These are phyloP conservation scores for Pisolithus marmoratus DNA, from an alignment of 768 basidiomycete genomes.

Conservation along the genomic window DNA sequence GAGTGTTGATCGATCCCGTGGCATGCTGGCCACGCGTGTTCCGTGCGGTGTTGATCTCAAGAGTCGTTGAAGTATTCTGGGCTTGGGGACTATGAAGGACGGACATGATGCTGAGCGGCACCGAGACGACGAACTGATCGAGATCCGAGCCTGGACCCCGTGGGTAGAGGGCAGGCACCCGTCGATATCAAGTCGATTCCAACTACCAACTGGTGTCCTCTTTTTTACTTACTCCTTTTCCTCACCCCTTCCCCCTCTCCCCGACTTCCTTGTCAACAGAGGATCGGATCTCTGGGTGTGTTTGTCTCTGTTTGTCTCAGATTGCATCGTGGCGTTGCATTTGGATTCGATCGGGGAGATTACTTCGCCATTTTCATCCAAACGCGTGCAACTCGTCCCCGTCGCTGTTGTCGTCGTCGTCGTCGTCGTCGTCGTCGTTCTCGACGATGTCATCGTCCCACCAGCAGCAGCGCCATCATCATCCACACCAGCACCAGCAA, in stretches of 20 bases:
- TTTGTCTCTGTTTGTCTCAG: not conserved
- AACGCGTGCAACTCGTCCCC: not conserved
- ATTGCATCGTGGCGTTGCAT: not conserved
- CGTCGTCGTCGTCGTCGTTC: not conserved
- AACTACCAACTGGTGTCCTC: not conserved
- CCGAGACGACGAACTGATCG: not conserved
- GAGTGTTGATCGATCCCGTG: not conserved
- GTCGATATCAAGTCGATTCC: not conserved
- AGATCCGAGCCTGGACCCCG: not conserved
- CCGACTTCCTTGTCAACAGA: too few relatives aligned
- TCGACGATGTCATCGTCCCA: slow-evolving; percentile 3
- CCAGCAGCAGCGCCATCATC: slow-evolving; percentile 27
- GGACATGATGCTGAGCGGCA: not conserved
- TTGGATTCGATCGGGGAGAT: not conserved
- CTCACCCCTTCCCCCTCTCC: too few relatives aligned
- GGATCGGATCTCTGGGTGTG: not conserved
- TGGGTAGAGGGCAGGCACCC: not conserved
- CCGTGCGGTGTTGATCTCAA: not conserved
- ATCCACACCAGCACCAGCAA: slow-evolving; percentile 30
- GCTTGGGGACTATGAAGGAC: not conserved
- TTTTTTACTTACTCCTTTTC: not conserved
- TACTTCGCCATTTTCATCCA: not conserved
- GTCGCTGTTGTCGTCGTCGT: not conserved
- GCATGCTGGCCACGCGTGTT: not conserved
- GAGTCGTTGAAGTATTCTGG: too few relatives aligned